Base-by-base conservation (phyloP, 192 early-diverging fungal genomes). In the Umbelopsis sp. region DNA sequence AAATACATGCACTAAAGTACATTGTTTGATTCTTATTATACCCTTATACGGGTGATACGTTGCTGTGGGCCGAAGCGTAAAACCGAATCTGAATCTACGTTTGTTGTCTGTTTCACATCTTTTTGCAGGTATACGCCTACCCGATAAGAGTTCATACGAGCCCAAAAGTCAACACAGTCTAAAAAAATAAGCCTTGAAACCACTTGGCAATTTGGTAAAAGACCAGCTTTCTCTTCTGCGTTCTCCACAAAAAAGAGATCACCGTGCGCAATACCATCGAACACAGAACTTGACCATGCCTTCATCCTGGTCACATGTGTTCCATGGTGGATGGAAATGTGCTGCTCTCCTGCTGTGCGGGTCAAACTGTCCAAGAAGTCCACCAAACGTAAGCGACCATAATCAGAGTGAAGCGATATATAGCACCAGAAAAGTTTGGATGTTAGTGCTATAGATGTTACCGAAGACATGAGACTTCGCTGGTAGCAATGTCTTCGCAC, bases 201-300 rank as follows among this genome's bases (percentile, higher is more conserved):
- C 27, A 22, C 7, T 12, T 35, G 30, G 30, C 55, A 35, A 16
- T 6, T 41, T 41, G 37, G 37, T 9, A 41, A 9, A 41, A 1
- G 10, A 41, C 37, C 37, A 10, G 6, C 27, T 35, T 61, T 33
- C 27, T 35, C 30, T 7, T 16, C 23, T 33, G 55, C 13, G 35
- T 61, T 18, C 30, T 61, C 55, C 9, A 61, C 55, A 25, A 61
- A 61, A 30, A 61, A 61, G 13, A 61, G 4, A 6, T 61, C 55
- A 1, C 55, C 55, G 35, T 61, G 55, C 18, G 55, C 55, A 27
- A 61, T 61, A 3, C 55, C 55, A 18, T 61, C 55, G 35, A 61
- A 61, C 30, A 61, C 55, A 13, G 55, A 61, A 35, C 55, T 61
- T 18, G 55, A 61, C 55, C 55, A 61, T 1, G 55, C 55, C 55